phyloP scores from a whole-genome alignment of 768 basidiomycete species.

The Xerocomellus intermedius region DNA sequence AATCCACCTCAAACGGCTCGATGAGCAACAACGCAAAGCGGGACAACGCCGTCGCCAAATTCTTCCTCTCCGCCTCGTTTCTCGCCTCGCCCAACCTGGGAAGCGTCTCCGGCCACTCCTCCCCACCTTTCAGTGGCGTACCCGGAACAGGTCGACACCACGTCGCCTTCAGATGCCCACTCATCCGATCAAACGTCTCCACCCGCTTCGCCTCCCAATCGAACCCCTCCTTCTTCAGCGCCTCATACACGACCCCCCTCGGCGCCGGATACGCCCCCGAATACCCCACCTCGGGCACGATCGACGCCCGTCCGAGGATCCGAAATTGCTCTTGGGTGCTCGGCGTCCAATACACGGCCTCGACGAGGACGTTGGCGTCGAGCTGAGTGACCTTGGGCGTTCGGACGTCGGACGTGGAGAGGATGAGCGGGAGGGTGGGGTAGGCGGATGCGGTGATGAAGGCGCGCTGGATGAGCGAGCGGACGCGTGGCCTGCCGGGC shows the following conservation, averaged over 20 bases:
- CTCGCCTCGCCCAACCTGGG: slow-evolving; percentile 48
- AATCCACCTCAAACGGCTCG: slow-evolving; percentile 70
- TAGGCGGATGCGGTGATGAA: slow-evolving; percentile 46
- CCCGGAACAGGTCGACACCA: slow-evolving; percentile 76
- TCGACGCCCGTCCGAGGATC: slow-evolving; percentile 52
- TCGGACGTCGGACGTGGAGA: slow-evolving; percentile 72
- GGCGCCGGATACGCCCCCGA: slow-evolving; percentile 15
- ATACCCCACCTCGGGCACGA: slow-evolving; percentile 53
- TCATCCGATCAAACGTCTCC: slow-evolving; percentile 60
- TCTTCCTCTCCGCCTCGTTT: slow-evolving; percentile 42
- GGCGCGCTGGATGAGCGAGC: slow-evolving; percentile 60
- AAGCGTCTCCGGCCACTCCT: slow-evolving; percentile 61
- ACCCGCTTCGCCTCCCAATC: slow-evolving; percentile 64
- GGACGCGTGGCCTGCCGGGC: slow-evolving; percentile 52
- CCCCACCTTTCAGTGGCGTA: slow-evolving; percentile 44
- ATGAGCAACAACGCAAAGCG: slow-evolving; percentile 75
- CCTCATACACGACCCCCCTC: slow-evolving; percentile 28
- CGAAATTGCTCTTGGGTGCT: slow-evolving; percentile 72
- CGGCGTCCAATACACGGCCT: slow-evolving; percentile 74
- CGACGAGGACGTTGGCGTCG: slow-evolving; percentile 33
- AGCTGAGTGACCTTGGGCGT: slow-evolving; percentile 56
- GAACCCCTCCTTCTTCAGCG: slow-evolving; percentile 37
- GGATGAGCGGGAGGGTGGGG: slow-evolving; percentile 56
- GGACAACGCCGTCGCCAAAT: slow-evolving; percentile 51
- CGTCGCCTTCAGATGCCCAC: slow-evolving; percentile 60